Evolutionary conservation across 352 stramenopile genomes (phyloP), one percentile per base, ranked within the genome.

Genomic region (Chrysophaeum taylorii): DNA sequence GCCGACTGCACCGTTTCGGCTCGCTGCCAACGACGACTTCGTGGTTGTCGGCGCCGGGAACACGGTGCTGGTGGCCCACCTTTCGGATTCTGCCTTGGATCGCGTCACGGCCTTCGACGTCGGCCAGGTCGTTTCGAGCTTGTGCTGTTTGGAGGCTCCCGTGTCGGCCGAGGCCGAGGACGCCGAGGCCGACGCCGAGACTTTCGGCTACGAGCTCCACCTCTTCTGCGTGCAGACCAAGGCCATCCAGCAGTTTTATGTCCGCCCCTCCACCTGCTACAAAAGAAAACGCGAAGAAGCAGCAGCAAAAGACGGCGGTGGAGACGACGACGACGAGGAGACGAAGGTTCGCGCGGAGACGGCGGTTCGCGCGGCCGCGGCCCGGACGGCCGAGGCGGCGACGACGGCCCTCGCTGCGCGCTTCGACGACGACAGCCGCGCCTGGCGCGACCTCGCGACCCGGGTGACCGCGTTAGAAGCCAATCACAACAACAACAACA

Each of bases 201-300:
- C 52, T 9, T 15, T 5, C 18, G 48, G 48, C 48, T 60, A 33
- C 48, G 48, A 60, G 52, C 7, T 63, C 25, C 25, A 63, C 33
- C 57, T 66, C 33, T 66, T 66, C 35, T 66, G 57, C 57, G 57
- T 66, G 12, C 57, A 66, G 57, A 42, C 57, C 18, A 41, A 45
- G 33, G 57, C 57, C 12, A 66, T 66, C 36, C 57, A 66, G 35
- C 57, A 66, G 15, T 66, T 45, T 36, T 66, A 45, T 25, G 18
- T 66, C 33, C 31, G 15, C 9, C 33, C 57, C 33, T 60, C 48
- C 5, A 25, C 48, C 5, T 25, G 25, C 18, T 60, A 60, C 48
- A n/a, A n/a, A n/a, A n/a, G n/a, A n/a, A n/a, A n/a, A n/a, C n/a
- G n/a, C n/a, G n/a, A n/a, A n/a, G n/a, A n/a, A n/a, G n/a, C n/a